Percentiles rank a stretch among this genome's conserved stretches.
These are phyloP conservation scores for Geotrichum australiense DNA, from an alignment of 1,139 yeast genomes.

Conservation along the genomic window DNA sequence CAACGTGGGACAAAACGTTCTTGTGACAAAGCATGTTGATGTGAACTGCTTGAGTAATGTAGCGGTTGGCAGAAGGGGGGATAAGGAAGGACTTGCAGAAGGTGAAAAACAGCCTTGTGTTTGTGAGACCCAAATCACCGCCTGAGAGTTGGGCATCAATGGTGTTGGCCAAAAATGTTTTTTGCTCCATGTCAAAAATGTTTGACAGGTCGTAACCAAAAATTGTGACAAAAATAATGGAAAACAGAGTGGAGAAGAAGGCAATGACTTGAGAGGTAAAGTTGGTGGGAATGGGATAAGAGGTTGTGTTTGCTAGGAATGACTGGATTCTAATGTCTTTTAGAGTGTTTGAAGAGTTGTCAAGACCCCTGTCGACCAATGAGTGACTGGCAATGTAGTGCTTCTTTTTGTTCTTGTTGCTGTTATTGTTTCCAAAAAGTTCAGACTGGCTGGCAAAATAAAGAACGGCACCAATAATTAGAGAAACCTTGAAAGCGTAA, in stretches of 20 bases:
- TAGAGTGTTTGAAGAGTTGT: constrained; percentile 6
- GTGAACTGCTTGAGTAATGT: constrained; percentile 32
- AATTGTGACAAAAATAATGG: constrained; percentile 19
- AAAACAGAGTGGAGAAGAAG: constrained; percentile 13
- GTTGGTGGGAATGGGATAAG: constrained; percentile 22
- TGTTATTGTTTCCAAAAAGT: not conserved
- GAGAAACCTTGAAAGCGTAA: constrained; percentile 24
- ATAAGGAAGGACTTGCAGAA: constrained; percentile 28
- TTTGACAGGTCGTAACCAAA: constrained; percentile 21
- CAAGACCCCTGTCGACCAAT: too few species aligned
- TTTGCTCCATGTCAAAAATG: constrained; percentile 12
- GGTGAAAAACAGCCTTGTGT: constrained; percentile 25
- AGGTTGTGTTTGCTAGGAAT: constrained; percentile 27
- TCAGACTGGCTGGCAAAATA: constrained; percentile 21
- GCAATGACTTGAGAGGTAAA: constrained; percentile 17
- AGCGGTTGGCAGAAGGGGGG: constrained; percentile 27
- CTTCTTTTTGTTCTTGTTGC: not conserved
- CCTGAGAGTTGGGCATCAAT: constrained; percentile 37
- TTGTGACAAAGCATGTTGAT: constrained; percentile 21
- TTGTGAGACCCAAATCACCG: constrained; percentile 30
- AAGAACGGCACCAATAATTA: constrained; percentile 30
- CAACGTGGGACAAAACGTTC: constrained; percentile 5
- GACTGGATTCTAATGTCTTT: constrained; percentile 21
- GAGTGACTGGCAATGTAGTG: too few species aligned
- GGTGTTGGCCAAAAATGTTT: constrained; percentile 25